Conservation (phyloP, 2,329 filamentous ascomycete species). For the Aspergillus fischeri region DNA sequence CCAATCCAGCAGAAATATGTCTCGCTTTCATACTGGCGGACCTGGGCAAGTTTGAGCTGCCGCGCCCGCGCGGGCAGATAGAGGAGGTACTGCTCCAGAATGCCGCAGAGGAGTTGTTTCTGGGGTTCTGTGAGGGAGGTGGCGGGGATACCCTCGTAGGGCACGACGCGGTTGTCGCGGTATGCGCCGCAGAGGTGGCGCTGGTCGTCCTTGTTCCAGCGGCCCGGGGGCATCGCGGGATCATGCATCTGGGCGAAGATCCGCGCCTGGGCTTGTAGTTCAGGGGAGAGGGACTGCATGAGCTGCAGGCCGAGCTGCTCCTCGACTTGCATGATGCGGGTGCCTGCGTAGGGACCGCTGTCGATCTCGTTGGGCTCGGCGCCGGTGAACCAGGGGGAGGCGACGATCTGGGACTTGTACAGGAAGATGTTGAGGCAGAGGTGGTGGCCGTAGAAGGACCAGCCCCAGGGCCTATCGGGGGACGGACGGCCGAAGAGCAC, state of each 20-base stretch:
- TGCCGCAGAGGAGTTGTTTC: constrained; percentile 52
- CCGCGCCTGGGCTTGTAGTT: constrained; percentile 50
- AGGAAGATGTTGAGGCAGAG: constrained; percentile 70
- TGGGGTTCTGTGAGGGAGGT: constrained; percentile 43
- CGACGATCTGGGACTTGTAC: constrained; percentile 59
- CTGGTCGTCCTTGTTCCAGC: constrained; percentile 80
- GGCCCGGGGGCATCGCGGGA: constrained; percentile 55
- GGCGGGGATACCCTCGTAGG: constrained; percentile 65
- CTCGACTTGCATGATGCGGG: constrained; percentile 62
- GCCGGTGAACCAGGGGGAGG: constrained; percentile 73
- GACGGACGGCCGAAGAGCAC: constrained; percentile 65
- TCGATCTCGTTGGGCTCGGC: constrained; percentile 77
- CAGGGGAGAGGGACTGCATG: constrained; percentile 59
- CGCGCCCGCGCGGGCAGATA: constrained; percentile 61
- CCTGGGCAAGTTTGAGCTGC: constrained; percentile 51
- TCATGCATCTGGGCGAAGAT: constrained; percentile 60
- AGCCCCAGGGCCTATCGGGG: constrained; percentile 61
- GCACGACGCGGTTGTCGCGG: constrained; percentile 71
- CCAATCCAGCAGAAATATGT: constrained; percentile 79
- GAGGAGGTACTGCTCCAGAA: constrained; percentile 62
- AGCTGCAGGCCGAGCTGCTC: constrained; percentile 61
- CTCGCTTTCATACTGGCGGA: constrained; percentile 57
- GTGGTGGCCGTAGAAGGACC: constrained; percentile 74
- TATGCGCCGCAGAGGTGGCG: constrained; percentile 74
- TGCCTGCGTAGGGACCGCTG: constrained; percentile 58